phyloP scores from a whole-genome alignment of 2,329 filamentous ascomycete species.

The Salinomyces thailandicus region DNA sequence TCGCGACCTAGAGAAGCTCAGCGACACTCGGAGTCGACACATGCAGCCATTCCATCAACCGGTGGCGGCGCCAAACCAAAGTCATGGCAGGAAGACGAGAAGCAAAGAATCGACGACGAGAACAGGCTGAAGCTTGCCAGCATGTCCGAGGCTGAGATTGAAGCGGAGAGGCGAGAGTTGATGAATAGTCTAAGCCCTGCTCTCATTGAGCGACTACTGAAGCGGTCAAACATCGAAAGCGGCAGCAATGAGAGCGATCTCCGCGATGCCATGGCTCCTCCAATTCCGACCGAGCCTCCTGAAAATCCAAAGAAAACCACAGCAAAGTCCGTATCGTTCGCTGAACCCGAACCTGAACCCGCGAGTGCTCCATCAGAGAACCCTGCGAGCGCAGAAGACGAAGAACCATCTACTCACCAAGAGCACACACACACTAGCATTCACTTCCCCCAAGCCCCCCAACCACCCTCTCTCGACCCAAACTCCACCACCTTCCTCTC shows the following conservation, averaged over 20 bases:
- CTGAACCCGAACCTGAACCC: constrained; percentile 6
- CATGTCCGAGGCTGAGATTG: constrained; percentile 77
- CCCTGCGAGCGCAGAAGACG: background rate
- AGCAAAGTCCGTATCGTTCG: constrained; percentile 18
- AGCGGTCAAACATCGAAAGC: constrained; percentile 65
- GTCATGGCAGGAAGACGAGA: constrained; percentile 46
- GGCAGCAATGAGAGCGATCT: constrained; percentile 35
- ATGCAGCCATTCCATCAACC: background rate
- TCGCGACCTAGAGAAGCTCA: background rate
- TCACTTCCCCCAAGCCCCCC: constrained; percentile 49
- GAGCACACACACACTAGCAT: constrained; percentile 15
- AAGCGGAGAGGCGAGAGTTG: constrained; percentile 69
- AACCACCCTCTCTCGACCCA: constrained; percentile 67
- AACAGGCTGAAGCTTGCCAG: constrained; percentile 61
- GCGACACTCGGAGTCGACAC: constrained; percentile 42
- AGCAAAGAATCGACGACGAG: constrained; percentile 66
- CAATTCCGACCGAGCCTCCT: background rate
- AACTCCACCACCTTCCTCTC: constrained; percentile 71
- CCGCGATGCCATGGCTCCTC: constrained; percentile 6
- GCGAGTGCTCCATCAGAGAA: background rate
- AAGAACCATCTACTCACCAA: constrained; percentile 1
- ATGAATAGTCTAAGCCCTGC: constrained; percentile 63
- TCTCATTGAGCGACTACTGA: constrained; percentile 65
- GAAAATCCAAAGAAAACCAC: constrained; percentile 7
- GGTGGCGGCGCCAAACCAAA: constrained; percentile 12